These are phyloP conservation scores for Talaromyces liani DNA, from an alignment of 495 filamentous ascomycete genomes.

Conservation along the genomic window DNA sequence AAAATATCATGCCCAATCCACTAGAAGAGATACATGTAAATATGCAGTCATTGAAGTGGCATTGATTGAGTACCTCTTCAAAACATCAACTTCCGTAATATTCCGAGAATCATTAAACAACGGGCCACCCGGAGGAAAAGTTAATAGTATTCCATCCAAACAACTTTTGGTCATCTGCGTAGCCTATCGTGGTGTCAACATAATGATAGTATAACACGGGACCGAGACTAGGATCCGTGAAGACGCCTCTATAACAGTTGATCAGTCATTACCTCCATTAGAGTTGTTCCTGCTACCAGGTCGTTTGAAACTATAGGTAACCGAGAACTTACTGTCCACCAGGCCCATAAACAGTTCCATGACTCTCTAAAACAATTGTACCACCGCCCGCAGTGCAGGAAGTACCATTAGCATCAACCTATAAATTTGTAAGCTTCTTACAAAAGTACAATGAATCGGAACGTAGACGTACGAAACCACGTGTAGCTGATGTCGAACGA, in stretches of 20 bases:
- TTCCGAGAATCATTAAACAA: constrained; percentile 19
- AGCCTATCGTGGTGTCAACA: constrained; percentile 56
- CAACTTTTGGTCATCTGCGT: constrained; percentile 53
- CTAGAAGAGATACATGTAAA: no score
- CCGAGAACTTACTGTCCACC: constrained; percentile 52
- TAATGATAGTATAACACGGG: constrained; percentile 72
- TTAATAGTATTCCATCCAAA: constrained; percentile 63
- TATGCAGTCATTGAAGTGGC: no score
- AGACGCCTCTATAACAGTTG: constrained; percentile 30
- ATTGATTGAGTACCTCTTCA: no score
- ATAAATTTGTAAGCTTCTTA: no score
- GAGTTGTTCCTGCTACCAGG: no score
- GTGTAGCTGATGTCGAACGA: constrained; percentile 27
- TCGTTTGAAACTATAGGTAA: background rate
- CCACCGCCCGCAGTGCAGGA: constrained; percentile 58
- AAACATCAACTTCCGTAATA: no score
- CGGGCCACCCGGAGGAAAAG: constrained; percentile 62
- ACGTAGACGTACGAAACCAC: no score
- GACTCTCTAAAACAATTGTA: constrained; percentile 53
- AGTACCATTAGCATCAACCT: constrained; percentile 33
- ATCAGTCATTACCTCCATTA: constrained; percentile 10
- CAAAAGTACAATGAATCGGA: no score
- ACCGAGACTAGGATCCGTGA: constrained; percentile 36
- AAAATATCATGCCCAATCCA: no score
- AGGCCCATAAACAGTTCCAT: constrained; percentile 64